phyloP scores from a whole-genome alignment of 345 rosid genomes.

The Gossypium herbaceum region DNA sequence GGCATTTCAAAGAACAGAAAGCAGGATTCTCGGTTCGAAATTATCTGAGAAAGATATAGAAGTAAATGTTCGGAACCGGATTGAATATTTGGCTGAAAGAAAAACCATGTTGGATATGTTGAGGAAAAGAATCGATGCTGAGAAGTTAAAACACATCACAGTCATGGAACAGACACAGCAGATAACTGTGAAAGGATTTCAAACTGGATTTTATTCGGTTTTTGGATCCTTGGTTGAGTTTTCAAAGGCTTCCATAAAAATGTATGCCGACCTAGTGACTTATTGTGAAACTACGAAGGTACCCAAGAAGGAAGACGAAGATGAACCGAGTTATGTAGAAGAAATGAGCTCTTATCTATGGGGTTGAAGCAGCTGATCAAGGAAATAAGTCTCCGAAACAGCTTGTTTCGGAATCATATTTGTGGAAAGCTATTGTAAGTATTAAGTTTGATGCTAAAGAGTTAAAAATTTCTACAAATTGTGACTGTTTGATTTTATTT shows the following conservation, averaged over 20 bases:
- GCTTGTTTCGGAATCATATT: background rate
- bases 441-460: background rate
- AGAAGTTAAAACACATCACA: conserved; percentile 33
- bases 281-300: conserved; percentile 17
- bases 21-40: conserved; percentile 27
- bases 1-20: conserved; percentile 33
- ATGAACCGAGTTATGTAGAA: conserved; percentile 13
- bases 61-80: conserved; percentile 11
- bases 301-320: conserved; percentile 7
- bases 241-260: conserved; percentile 31
- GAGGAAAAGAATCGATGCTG: conserved; percentile 25
- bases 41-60: conserved; percentile 21
- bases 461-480: background rate
- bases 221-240: conserved; percentile 32
- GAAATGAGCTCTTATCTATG: conserved; percentile 11
- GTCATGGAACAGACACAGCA: conserved; percentile 31
- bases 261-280: conserved; percentile 31
- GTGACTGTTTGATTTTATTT: background rate
- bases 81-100: conserved; percentile 29
- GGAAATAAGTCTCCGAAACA: background rate
- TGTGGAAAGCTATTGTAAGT: conserved; percentile 5
- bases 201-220: conserved; percentile 33
- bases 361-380: conserved; percentile 1
- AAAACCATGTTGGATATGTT: conserved; percentile 30
- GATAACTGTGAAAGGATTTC: conserved; percentile 33